These are phyloP conservation scores for Pugionium dolabratum DNA, from an alignment of 345 rosid genomes.

Conservation along the genomic window DNA sequence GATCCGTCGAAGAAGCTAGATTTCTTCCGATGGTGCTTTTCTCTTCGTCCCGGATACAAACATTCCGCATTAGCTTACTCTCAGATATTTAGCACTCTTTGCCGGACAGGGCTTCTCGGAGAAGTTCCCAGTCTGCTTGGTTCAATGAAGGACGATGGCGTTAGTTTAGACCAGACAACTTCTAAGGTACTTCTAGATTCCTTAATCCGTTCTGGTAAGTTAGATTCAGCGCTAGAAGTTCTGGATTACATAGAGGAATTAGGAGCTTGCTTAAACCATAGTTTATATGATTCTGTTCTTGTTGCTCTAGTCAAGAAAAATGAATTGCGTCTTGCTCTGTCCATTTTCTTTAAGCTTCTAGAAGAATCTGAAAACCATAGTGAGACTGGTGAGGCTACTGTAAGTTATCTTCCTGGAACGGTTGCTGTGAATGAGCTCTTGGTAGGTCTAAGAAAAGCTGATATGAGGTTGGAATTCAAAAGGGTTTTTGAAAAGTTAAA, in stretches of 20 bases:
- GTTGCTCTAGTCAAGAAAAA: slow-evolving; percentile 65
- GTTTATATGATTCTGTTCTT: slow-evolving; percentile 64
- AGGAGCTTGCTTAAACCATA: slow-evolving; percentile 49
- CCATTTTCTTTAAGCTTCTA: slow-evolving; percentile 71
- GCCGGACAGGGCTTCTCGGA: slow-evolving; percentile 57
- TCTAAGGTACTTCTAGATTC: slow-evolving; percentile 63
- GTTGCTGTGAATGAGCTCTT: slow-evolving; percentile 66
- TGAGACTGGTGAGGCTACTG: slow-evolving; percentile 23
- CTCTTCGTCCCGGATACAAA: slow-evolving; percentile 58
- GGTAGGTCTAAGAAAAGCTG: slow-evolving; percentile 61
- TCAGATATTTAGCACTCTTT: slow-evolving; percentile 60
- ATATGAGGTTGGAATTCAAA: slow-evolving; percentile 61
- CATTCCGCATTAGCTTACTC: slow-evolving; percentile 68
- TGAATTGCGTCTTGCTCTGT: slow-evolving; percentile 56
- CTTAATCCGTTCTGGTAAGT: slow-evolving; percentile 57
- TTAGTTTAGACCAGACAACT: slow-evolving; percentile 54
- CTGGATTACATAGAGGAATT: slow-evolving; percentile 76
- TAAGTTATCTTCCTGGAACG: slow-evolving; percentile 49
- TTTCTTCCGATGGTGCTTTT: slow-evolving; percentile 54
- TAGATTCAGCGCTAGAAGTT: slow-evolving; percentile 63
- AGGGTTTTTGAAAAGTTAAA: slow-evolving; percentile 52
- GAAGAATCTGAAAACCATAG: slow-evolving; percentile 39
- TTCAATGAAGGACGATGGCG: slow-evolving; percentile 66
- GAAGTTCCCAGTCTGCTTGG: slow-evolving; percentile 59
- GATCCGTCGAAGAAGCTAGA: slow-evolving; percentile 60